Conservation (phyloP, 306 rosid species). For the Prunus campanulata region DNA sequence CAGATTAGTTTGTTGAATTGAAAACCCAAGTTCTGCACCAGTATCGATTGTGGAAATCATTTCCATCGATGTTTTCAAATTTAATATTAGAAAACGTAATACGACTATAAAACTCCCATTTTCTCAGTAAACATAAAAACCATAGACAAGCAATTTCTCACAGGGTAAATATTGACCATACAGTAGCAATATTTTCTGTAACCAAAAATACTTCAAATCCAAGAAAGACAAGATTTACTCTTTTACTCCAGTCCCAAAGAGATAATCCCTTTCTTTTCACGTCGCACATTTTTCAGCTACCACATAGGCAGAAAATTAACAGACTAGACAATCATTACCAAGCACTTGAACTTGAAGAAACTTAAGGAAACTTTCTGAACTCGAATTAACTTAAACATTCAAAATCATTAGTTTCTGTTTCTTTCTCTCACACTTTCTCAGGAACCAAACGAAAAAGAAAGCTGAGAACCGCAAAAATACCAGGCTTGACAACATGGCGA, state of each 20-base stretch:
- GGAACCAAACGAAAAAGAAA: not conserved
- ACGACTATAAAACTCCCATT: too few relatives aligned
- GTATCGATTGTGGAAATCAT: too few relatives aligned
- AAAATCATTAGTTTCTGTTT: not conserved
- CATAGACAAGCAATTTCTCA: not conserved
- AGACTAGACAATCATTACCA: not conserved
- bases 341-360: not conserved
- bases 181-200: not conserved
- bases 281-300: not conserved
- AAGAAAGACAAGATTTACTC: not conserved
- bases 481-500: constrained; percentile 96
- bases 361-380: not conserved
- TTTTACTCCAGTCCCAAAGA: not conserved
- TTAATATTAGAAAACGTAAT: too few relatives aligned
- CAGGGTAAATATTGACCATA: not conserved
- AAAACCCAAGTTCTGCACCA: too few relatives aligned
- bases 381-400: not conserved
- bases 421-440: not conserved
- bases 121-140: too few relatives aligned
- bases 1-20: too few relatives aligned
- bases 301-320: not conserved
- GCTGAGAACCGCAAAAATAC: constrained; percentile 22
- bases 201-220: not conserved
- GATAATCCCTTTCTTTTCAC: not conserved
- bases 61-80: too few relatives aligned